Conservation (phyloP, 192 early-diverging fungal genomes). For the Backusella parvicylindrica region DNA sequence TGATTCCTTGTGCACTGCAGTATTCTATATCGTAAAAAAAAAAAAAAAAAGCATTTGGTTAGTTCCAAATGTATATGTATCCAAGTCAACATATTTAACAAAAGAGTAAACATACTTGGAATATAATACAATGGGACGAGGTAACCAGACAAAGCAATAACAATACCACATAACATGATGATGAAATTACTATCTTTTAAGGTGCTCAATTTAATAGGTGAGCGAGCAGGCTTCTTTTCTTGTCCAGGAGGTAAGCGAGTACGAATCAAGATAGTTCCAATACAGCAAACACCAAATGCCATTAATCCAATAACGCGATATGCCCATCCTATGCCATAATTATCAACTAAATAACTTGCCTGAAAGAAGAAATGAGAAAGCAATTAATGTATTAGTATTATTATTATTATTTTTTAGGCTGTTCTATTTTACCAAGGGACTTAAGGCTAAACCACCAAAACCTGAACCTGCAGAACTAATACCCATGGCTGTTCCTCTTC, state of each 20-base stretch:
- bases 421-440: constrained; percentile 23
- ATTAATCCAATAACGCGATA: constrained; percentile 56
- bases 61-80: background rate
- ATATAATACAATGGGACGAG: constrained; percentile 40
- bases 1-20: too few species aligned
- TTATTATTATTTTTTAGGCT: background rate
- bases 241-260: constrained; percentile 14
- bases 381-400: background rate
- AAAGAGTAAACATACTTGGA: constrained; percentile 20
- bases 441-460: constrained; percentile 53
- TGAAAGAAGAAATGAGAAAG: background rate
- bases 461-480: constrained; percentile 61
- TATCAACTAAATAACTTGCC: constrained; percentile 41
- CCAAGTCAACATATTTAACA: background rate
- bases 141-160: constrained; percentile 37
- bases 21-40: too few species aligned
- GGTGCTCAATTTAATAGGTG: constrained; percentile 17
- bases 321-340: constrained; percentile 51
- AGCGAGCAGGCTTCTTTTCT: background rate
- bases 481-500: constrained; percentile 58
- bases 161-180: constrained; percentile 20
- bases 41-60: background rate
- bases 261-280: constrained; percentile 15
- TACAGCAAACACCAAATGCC: constrained; percentile 36
- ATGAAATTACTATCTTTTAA: constrained; percentile 30